Conservation (phyloP, 805 yeast genomes). For the Lachancea meyersii region DNA sequence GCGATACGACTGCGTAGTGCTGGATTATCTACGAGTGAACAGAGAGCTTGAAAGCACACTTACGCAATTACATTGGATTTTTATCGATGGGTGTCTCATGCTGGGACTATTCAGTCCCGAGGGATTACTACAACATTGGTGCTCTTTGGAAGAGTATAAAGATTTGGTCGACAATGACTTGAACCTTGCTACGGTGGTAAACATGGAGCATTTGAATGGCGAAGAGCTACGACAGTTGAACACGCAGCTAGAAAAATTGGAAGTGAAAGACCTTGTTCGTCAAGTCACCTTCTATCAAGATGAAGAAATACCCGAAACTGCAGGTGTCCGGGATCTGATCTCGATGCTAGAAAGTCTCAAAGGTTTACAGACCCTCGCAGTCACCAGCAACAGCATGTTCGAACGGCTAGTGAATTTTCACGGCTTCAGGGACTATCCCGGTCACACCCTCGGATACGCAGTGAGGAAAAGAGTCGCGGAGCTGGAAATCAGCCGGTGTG, state of each 20-base stretch:
- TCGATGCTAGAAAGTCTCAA: constrained; percentile 21
- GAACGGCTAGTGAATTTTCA: constrained; percentile 26
- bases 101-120: constrained; percentile 20
- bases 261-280: constrained; percentile 1
- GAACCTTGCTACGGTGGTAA: constrained; percentile 1
- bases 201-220: constrained; percentile 1
- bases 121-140: constrained; percentile 28
- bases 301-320: neutral
- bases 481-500: constrained; percentile 16
- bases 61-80: constrained; percentile 24
- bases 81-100: constrained; percentile 15
- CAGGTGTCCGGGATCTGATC: constrained; percentile 10
- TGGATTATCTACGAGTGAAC: constrained; percentile 27
- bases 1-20: constrained; percentile 26
- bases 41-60: constrained; percentile 21
- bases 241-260: neutral
- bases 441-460: constrained; percentile 22
- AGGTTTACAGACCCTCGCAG: constrained; percentile 15
- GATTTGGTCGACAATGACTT: constrained; percentile 1
- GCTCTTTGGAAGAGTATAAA: constrained; percentile 21
- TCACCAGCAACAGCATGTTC: constrained; percentile 19
- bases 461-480: constrained; percentile 18
- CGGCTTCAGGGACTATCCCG: constrained; percentile 29
- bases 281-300: constrained; percentile 4
- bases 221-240: neutral